A percentile compares a stretch with the other conserved stretches of the same genome.
These are phyloP conservation scores for Bimuria novae-zelandiae DNA, from an alignment of 2,329 filamentous ascomycete species.

Conservation along the genomic window DNA sequence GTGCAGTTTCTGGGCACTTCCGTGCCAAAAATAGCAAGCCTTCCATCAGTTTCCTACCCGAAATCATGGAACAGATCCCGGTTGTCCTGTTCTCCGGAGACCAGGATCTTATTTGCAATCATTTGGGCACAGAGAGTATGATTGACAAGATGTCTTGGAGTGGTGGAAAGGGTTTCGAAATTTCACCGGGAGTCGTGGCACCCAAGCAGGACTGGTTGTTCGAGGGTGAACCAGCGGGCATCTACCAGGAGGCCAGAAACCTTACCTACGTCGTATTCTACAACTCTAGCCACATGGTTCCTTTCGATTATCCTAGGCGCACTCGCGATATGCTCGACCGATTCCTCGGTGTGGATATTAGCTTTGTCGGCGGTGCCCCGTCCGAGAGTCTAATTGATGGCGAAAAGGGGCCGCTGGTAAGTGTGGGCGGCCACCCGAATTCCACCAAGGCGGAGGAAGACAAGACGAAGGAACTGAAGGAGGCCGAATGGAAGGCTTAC, in stretches of 20 bases:
- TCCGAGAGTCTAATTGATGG: constrained; percentile 83
- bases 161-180: constrained; percentile 87
- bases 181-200: constrained; percentile 83
- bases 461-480: constrained; percentile 74
- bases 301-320: constrained; percentile 86
- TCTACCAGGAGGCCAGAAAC: constrained; percentile 94
- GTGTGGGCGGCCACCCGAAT: constrained; percentile 74
- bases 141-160: constrained; percentile 93
- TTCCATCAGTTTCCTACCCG: constrained; percentile 74
- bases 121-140: constrained; percentile 87
- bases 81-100: constrained; percentile 90
- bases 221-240: constrained; percentile 82
- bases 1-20: constrained; percentile 76
- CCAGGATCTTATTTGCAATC: constrained; percentile 95
- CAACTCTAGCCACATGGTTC: constrained; percentile 97
- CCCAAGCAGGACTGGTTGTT: constrained; percentile 95
- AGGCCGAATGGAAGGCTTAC: constrained; percentile 88
- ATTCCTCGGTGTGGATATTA: constrained; percentile 92
- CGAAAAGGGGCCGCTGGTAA: constrained; percentile 77
- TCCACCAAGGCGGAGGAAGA: constrained; percentile 69
- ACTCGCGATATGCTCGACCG: constrained; percentile 96
- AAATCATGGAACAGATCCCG: constrained; percentile 74
- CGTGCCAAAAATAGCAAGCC: constrained; percentile 71
- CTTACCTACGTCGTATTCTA: constrained; percentile 94
- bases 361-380: constrained; percentile 79